Base-by-base conservation (phyloP, 1,284 basidiomycete species). In the Earliella scabrosa region DNA sequence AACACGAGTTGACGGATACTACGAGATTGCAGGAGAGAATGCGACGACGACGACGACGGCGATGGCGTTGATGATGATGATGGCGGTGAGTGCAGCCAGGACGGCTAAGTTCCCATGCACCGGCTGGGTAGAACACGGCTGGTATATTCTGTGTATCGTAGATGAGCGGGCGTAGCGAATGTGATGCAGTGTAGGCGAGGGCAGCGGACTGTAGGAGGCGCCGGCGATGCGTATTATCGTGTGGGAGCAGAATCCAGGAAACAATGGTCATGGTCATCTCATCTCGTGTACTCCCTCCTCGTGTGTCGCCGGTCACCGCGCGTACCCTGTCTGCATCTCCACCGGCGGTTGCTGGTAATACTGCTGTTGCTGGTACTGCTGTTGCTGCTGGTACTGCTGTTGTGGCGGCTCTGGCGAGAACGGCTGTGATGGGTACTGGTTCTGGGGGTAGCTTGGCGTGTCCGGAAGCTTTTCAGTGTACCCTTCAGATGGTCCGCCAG, bases 251-350 rank as follows among this genome's bases (percentile, higher is more conserved):
- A 46, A 49, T 54, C 38, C 48, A 21, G 45, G 41, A 40, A 40
- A 24, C 20, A 48, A 46, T 39, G 20, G 56, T 54, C 51, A 47
- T 45, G 26, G 29, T 51, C 55, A 52, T 55, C 56, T 45, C 51
- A 54, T 54, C 54, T 56, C 52, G 52, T 57, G 52, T 54, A 47
- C 38, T 45, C 54, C 54, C 52, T 53, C 44, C 44, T 45, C 34
- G 26, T 38, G 50, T 26, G 43, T n/a, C 21, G 50, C 16, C 18
- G 45, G 43, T 72, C 68, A 73, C 60, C 64, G 69, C 23, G 69
- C 68, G 39, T 68, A 71, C 21, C 71, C 68, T 31, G 47, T 51
- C 64, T 70, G 72, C 70, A 73, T 66, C 66, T 73, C 73, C 39
- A 73, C 58, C n/a, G 68, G 59, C 8, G 65, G 66, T 53, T 72